These are phyloP conservation scores for Hemisphaericaspora xylanilytica DNA, from an alignment of 1,139 yeast species.

Conservation along the genomic window DNA sequence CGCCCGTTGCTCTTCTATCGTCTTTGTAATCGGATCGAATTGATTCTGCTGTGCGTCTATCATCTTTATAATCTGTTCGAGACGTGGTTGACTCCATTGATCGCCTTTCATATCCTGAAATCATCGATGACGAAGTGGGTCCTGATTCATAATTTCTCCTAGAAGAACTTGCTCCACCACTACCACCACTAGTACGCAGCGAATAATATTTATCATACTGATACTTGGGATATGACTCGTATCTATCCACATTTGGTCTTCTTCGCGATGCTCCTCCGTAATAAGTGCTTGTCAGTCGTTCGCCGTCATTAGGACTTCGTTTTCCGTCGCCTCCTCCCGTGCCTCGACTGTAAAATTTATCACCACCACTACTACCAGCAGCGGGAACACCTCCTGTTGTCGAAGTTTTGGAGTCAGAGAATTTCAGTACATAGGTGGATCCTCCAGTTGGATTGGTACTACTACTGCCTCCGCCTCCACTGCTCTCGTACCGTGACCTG, in stretches of 20 bases:
- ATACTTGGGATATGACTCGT: constrained; percentile 16
- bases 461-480: not conserved
- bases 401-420: constrained; percentile 1
- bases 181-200: constrained; percentile 1
- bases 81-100: not conserved
- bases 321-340: not conserved
- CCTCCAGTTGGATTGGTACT: not conserved
- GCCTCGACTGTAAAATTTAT: constrained; percentile 4
- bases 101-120: constrained; percentile 1
- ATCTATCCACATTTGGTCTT: constrained; percentile 13
- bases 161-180: constrained; percentile 4
- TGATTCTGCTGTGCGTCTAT: constrained; percentile 1
- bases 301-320: not conserved
- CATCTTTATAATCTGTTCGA: constrained; percentile 2
- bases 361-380: constrained; percentile 1
- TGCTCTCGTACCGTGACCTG: constrained; percentile 11
- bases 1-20: constrained; percentile 3
- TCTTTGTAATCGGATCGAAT: constrained; percentile 2
- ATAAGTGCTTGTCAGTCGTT: constrained; percentile 1
- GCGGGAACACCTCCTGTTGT: not conserved
- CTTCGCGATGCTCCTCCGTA: constrained; percentile 8
- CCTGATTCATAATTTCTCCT: constrained; percentile 3
- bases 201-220: constrained; percentile 7
- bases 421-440: constrained; percentile 4
- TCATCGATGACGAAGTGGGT: not conserved